phyloP scores from a whole-genome alignment of 495 filamentous ascomycete genomes.

The Evansstolkia leycettana region DNA sequence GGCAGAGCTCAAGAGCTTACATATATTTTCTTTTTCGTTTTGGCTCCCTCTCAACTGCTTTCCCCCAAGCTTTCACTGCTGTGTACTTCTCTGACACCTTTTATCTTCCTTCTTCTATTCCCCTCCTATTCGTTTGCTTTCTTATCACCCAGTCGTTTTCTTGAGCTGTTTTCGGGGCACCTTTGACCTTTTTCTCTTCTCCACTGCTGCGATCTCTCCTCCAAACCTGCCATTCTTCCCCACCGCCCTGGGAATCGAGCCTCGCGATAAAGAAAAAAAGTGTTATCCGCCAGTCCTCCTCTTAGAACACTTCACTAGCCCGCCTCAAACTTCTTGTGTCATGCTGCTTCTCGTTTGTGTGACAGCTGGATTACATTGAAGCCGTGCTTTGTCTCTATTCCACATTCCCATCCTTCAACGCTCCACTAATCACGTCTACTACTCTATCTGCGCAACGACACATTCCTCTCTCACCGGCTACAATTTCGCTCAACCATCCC shows the following conservation, averaged over 20 bases:
- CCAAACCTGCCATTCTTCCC: constrained; percentile 14
- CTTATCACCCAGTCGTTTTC: constrained; percentile 8
- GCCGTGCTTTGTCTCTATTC: constrained; percentile 29
- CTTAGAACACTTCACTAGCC: neutral
- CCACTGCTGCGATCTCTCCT: constrained; percentile 6
- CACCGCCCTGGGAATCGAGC: constrained; percentile 1
- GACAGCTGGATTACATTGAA: constrained; percentile 32
- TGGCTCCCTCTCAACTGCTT: constrained; percentile 1
- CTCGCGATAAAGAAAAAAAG: neutral
- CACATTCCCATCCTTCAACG: constrained; percentile 27
- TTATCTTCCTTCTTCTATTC: constrained; percentile 2
- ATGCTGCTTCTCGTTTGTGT: constrained; percentile 31
- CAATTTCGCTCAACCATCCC: constrained; percentile 17
- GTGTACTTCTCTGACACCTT: too few relatives aligned
- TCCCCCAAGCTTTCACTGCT: constrained; percentile 6
- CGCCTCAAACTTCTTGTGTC: constrained; percentile 16
- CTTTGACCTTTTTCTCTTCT: neutral
- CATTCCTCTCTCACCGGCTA: constrained; percentile 23
- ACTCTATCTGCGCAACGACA: constrained; percentile 22
- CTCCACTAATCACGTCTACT: constrained; percentile 26
- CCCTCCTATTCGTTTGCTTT: constrained; percentile 7
- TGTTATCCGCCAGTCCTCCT: neutral
- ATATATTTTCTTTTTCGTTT: constrained; percentile 7
- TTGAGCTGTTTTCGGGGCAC: neutral
- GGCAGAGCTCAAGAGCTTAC: constrained; percentile 2